Evolutionary conservation across 495 filamentous ascomycete species (phyloP), one percentile per base, ranked within the genome.

Genomic region (Penicillium waksmanii): DNA sequence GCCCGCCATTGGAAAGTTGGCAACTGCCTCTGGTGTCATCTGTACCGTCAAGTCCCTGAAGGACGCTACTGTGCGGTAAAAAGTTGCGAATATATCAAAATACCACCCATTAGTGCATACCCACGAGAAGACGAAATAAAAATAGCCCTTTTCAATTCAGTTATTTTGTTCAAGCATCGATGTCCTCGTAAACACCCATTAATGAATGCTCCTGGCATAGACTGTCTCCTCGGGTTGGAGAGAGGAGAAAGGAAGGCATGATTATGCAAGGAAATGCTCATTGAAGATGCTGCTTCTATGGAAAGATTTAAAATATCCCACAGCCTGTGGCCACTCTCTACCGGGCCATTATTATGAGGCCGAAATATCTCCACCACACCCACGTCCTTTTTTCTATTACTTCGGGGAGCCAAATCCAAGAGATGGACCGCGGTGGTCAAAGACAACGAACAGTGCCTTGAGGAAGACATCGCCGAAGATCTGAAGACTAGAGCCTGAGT

Each of bases 381-480:
- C 36, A 4, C 15, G 11, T 38, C 11, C 36, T 38, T 19, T n/a
- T 44, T 44, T 27, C 23, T 25, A 50, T 62, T 53, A 69, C 21
- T 40, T 23, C 27, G 67, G 66, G 49, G 64, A 35, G 3, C 73
- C 77, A 61, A 80, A 62, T 17, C 73, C 72, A 35, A 80, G 63
- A 53, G 77, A 79, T 6, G 77, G 77, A 1, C 77, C 77, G n/a
- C 77, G 68, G 40, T 71, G 63, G 62, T 96, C 87, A 64, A 94
- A 94, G 17, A 89, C 89, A 19, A 90, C 88, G 68, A 91, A 94
- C 64, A 89, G 83, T 19, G 87, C 81, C 73, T 91, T 91, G 67
- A 96, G 85, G 67, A 96, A 87, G 58, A 89, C 82, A 64, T 93
- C 90, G 11, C 91, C 91, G 62, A 87, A 89, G 66, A 96, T 88